Evolutionary conservation across 345 rosid species (phyloP), one percentile per base, ranked within the genome.

Genomic region (Bruguiera sexangula): DNA sequence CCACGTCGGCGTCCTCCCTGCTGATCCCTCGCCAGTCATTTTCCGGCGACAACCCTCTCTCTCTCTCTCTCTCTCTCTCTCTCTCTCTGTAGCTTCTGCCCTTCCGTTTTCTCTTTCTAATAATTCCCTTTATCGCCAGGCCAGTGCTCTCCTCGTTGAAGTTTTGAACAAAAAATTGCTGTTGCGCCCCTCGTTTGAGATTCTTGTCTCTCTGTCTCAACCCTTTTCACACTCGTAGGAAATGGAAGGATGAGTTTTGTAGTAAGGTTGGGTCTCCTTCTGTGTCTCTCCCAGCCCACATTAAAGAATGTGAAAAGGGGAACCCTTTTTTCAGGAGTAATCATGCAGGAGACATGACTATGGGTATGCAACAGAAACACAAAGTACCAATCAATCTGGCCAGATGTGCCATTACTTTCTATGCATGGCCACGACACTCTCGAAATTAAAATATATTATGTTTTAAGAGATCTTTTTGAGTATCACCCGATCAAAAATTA

Each of bases 1-100:
- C 61, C 77, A 72, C 29, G 81, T 72, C 60, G 81, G 81, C 3
- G 65, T 31, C 63, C 81, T 69, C 50, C 77, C 74, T 7, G 81
- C 73, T n/a, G 74, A 63, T 64, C 80, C 80, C 34, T 73, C 80
- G 60, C 66, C 60, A 6, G 81, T 77, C 81, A 77, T 77, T 51
- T 68, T 37, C 65, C 69, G 58, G 72, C 50, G 21, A 74, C 24
- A 57, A 20, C 19, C 46, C 13, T 11, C 60, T 62, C 20, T 65
- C 59, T 48, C 68, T 57, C 57, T 19, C 74, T 15, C 50, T 22
- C 54, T 29, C n/a, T 27, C 13, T 32, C 43, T 54, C 26, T 67
- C 15, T 9, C 6, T 10, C 46, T 24, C 24, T 24, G 46, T 8
- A 10, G 11, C 13, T 13, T 43, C 50, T 13, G 50, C 16, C 13